Percentiles rank a stretch among this genome's conserved stretches.
phyloP scores from a whole-genome alignment of 2,329 filamentous ascomycete species.

The Pyrenophora seminiperda region DNA sequence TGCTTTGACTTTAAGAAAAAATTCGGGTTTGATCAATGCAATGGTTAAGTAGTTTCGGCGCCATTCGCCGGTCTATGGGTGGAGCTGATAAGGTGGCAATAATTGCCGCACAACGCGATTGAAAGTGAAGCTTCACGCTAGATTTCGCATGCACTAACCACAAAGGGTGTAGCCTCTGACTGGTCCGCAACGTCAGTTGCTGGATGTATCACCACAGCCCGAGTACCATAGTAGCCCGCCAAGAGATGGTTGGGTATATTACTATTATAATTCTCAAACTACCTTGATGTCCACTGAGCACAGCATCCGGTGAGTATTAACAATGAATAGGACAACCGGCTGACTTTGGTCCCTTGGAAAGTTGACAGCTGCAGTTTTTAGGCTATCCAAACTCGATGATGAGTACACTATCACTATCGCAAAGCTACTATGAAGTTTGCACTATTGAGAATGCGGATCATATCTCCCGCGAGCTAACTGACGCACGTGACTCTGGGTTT shows the following conservation, averaged over 20 bases:
- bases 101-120: conserved; percentile 9
- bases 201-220: neutral
- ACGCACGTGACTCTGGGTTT: no score
- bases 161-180: neutral
- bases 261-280: neutral
- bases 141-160: conserved; percentile 18
- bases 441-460: no score
- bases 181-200: conserved; percentile 5
- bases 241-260: neutral
- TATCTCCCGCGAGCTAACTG: no score
- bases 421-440: no score
- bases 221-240: neutral
- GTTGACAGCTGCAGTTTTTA: no score
- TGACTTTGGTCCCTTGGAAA: no score
- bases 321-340: no score
- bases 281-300: no score
- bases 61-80: neutral
- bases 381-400: no score
- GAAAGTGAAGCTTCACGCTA: conserved; percentile 16
- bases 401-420: no score
- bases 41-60: conserved; percentile 4
- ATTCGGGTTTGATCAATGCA: neutral
- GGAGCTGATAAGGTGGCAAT: conserved; percentile 17
- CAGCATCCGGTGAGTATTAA: no score
- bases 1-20: neutral